Evolutionary conservation across 805 yeast genomes (phyloP), one percentile per base, ranked within the genome.

Genomic region (Teunomyces cretensis): DNA sequence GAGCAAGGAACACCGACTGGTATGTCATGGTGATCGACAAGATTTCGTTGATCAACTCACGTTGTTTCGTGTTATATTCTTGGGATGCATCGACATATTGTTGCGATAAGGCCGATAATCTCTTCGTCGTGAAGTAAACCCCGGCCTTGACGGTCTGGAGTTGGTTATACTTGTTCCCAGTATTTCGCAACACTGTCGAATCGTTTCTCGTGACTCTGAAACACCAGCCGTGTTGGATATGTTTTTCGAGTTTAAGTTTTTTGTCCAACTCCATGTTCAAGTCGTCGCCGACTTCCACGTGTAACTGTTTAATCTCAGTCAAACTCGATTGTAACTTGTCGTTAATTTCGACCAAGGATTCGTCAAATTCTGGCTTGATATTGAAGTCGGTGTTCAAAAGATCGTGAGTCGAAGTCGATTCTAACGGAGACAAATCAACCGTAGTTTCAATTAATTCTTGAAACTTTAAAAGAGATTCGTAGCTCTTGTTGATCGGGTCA

Each of bases 121-220:
- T 75, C 35, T 71, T 64, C 1, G 96, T 88, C 8, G 96, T 89
- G 72, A 94, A 94, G 62, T 76, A 89, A 4, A 92, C 92, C 46
- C 99, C 99, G 1, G 97, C 96, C 61, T 94, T 94, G 26, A 89
- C 95, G 0, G 97, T 92, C 42, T 90, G 87, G 36, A 92, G 71
- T 62, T 94, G 97, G 42, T 76, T 76, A 60, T 84, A 91, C 32
- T 79, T 75, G 45, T 72, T 73, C 0, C 69, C 63, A 1, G 74
- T 68, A 9, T 78, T 79, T 55, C 98, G 79, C 47, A 94, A 72
- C 15, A 86, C 84, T 9, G 85, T 74, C 2, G 96, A 91, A 58
- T 94, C 98, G 45, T 81, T 84, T 63, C 99, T 79, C 1, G 99
- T 94, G 16, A 94, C 78, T 54, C 98, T 76, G 76, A 92, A 80